Base-by-base conservation (phyloP, 768 basidiomycete genomes). In the Rhizopogon vesiculosus region DNA sequence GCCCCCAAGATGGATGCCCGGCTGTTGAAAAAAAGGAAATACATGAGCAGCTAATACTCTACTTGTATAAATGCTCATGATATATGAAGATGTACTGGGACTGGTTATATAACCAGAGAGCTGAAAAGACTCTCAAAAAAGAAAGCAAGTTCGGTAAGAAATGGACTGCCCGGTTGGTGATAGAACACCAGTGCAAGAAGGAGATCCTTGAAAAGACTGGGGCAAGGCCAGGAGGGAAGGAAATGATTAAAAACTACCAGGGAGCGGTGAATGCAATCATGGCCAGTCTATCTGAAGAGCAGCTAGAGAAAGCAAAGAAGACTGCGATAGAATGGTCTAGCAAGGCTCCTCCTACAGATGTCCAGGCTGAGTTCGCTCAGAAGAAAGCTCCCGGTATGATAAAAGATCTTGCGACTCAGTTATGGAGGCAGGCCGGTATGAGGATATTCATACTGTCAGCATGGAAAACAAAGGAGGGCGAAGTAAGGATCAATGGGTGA, bases 341-440 rank as follows among this genome's bases (percentile, higher is more conserved):
- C 8, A 19, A 35, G 38, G 3, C n/a, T 25, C 54, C 54, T 19
- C 54, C 54, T 22, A n/a, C 46, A 16, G 19, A 13, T 0, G 38
- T 55, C 12, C 48, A 52, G 31, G 48, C n/a, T 3, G 40, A 48
- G 13, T 39, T 35, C 18, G 54, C 54, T 4, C 10, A 18, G 38
- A 31, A 51, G 18, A 55, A 55, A 51, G 54, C 46, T 28, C 18
- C 29, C 0, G 10, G 12, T 16, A 15, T 53, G 35, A 40, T 40
- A 25, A 31, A 29, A 6, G 38, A 55, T 8, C 40, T 55, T 8
- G 46, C 39, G 0, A 19, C 31, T 4, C 7, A 53, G 15, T 51
- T 55, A 31, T 55, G 40, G 38, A 52, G 25, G 49, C 54, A 55
- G 28, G 22, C 35, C 15, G n/a, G 54, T 10, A 55, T 55, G 48